Percentiles rank a stretch among this genome's conserved stretches.
phyloP scores from a whole-genome alignment of 768 basidiomycete genomes.

The Termitomyces bulborhizus region DNA sequence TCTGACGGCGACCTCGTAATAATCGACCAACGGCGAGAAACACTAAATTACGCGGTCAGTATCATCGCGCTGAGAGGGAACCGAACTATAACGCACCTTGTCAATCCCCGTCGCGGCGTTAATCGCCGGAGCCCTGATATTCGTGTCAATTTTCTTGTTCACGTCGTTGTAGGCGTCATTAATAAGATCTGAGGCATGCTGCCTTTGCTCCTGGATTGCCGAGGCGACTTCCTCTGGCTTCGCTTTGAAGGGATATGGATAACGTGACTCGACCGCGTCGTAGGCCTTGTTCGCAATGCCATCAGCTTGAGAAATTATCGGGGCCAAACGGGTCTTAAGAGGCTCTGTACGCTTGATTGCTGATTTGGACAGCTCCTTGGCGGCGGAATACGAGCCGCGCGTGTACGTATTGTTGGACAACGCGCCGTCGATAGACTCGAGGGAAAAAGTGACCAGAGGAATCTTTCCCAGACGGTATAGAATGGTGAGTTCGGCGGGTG shows the following conservation, averaged over 20 bases:
- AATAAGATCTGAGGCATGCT: slow-evolving; percentile 47
- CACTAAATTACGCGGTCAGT: slow-evolving; percentile 30
- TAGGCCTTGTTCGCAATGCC: slow-evolving; percentile 68
- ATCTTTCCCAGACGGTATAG: slow-evolving; percentile 64
- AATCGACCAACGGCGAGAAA: slow-evolving; percentile 72
- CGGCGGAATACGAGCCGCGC: slow-evolving; percentile 57
- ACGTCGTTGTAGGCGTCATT: slow-evolving; percentile 36
- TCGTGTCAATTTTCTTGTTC: slow-evolving; percentile 43
- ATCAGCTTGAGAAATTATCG: slow-evolving; percentile 59
- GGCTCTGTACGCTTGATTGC: slow-evolving; percentile 63
- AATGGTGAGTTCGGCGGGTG: slow-evolving; percentile 52
- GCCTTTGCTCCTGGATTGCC: slow-evolving; percentile 50
- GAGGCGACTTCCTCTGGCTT: slow-evolving; percentile 65
- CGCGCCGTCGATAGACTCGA: slow-evolving; percentile 53
- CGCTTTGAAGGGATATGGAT: slow-evolving; percentile 71
- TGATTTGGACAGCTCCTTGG: slow-evolving; percentile 51
- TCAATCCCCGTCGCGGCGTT: slow-evolving; percentile 65
- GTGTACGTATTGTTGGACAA: slow-evolving; percentile 57
- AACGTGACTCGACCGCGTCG: slow-evolving; percentile 65
- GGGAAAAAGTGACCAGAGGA: slow-evolving; percentile 61
- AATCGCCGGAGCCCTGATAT: slow-evolving; percentile 55
- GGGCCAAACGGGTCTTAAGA: slow-evolving; percentile 57
- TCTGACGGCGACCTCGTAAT: slow-evolving; percentile 52
- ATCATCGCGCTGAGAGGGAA: slow-evolving; percentile 6
- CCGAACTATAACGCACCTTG: slow-evolving; percentile 42